These are phyloP conservation scores for Fusarium equiseti DNA, from an alignment of 2,329 filamentous ascomycete species.

Conservation along the genomic window DNA sequence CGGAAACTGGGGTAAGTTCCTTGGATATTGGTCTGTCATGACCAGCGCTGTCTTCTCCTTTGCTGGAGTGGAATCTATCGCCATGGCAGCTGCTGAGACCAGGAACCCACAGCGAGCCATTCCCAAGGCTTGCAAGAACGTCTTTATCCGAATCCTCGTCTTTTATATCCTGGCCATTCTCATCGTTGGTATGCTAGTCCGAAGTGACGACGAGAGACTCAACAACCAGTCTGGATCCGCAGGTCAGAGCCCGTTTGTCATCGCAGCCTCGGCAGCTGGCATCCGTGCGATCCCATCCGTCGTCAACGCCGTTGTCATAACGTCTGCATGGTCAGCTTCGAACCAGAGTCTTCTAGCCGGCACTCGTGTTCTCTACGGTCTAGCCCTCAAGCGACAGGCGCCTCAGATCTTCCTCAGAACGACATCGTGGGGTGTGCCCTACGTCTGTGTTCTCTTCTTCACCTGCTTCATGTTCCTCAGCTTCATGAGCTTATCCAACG, in stretches of 20 bases:
- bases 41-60: conserved; percentile 76
- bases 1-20: conserved; percentile 71
- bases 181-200: conserved; percentile 76
- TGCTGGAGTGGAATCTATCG: conserved; percentile 72
- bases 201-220: conserved; percentile 68
- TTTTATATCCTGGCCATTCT: conserved; percentile 76
- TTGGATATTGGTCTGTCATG: conserved; percentile 74
- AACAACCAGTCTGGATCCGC: conserved; percentile 60
- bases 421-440: conserved; percentile 72
- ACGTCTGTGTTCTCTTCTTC: conserved; percentile 67
- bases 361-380: conserved; percentile 69
- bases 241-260: conserved; percentile 71
- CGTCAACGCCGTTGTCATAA: conserved; percentile 82
- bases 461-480: conserved; percentile 67
- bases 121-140: conserved; percentile 66
- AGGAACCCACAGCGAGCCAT: conserved; percentile 66
- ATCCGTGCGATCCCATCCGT: conserved; percentile 76
- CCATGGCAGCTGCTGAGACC: conserved; percentile 72
- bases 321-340: conserved; percentile 75
- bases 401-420: conserved; percentile 70
- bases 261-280: conserved; percentile 75
- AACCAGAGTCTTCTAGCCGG: conserved; percentile 74
- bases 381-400: conserved; percentile 70
- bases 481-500: conserved; percentile 68
- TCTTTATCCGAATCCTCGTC: conserved; percentile 69